Base-by-base conservation (phyloP, 495 filamentous ascomycete species). In the Amorphotheca resinae region DNA sequence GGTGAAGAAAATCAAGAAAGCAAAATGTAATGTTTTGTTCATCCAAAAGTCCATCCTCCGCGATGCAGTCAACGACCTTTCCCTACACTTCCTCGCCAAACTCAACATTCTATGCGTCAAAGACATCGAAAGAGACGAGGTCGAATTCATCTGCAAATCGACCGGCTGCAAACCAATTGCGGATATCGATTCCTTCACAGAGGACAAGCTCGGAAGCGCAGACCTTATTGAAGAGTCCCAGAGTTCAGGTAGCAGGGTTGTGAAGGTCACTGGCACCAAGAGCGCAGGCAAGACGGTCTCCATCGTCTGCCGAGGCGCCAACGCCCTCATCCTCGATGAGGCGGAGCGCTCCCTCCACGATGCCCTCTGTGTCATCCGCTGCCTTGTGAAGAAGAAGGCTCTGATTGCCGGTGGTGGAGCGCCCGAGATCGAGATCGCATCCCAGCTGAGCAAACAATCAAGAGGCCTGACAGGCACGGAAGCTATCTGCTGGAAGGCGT, bases 1-100 rank as follows among this genome's bases (percentile, higher is more conserved):
- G 77, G 87, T 87, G 57, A 98, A 98, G 77, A 98, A 95, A 75
- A 98, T 98, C 67, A 94, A 95, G 68, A 96, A 95, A 72, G 88
- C 87, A 53, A 95, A 95, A 66, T 98, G 91, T 70, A 98, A 98
- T 56, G 93, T 98, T 23, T 79, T 98, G 41, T 72, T 98, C 52
- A 95, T 98, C 52, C 91, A 98, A 59, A 98, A 98, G 65, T 95
- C 89, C 14, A 98, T 98, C 52, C 77, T 98, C 33, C 77, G 91
- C 53, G 91, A 98, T 58, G 91, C 91, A 34, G 87, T 98, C 64
- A 96, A 98, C 68, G 91, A 96, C 51, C 76, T 96, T 17, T 87
- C 84, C 40, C 72, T 96, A 42, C 91, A 98, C 69, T 98, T 95
- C 74, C 81, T 98, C 46, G 84, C 91, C 45, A 94, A 93, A 59